phyloP scores from a whole-genome alignment of 192 early-diverging fungal genomes.

The Oehlia diaphana region DNA sequence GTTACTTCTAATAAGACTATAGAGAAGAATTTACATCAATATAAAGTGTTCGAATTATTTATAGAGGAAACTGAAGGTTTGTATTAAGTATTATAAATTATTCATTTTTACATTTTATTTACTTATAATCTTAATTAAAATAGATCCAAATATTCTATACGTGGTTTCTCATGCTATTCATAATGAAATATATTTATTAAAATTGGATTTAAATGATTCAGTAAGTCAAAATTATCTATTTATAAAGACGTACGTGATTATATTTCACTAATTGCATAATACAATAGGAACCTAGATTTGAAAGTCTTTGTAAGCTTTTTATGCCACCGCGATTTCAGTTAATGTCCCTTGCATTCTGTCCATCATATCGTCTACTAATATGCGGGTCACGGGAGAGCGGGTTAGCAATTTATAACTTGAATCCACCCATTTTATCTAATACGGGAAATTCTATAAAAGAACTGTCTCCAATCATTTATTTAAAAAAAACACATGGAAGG shows the following conservation, averaged over 20 bases:
- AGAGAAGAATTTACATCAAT: conserved; percentile 38
- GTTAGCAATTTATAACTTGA: conserved; percentile 35
- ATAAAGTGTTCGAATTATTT: conserved; percentile 48
- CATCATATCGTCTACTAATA: conserved; percentile 33
- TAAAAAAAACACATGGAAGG: conserved; percentile 45
- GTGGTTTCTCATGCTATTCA: conserved; percentile 40
- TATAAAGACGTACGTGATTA: too few relatives aligned
- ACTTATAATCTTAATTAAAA: not conserved
- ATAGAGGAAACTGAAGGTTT: conserved; percentile 32
- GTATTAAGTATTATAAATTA: not conserved
- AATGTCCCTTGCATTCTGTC: conserved; percentile 31
- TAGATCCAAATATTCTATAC: conserved; percentile 34
- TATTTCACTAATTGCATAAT: not conserved
- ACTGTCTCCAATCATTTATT: conserved; percentile 37
- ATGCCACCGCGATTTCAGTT: conserved; percentile 34
- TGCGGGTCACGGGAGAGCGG: conserved; percentile 47
- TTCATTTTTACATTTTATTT: not conserved
- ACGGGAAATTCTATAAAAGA: not conserved
- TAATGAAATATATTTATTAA: conserved; percentile 35
- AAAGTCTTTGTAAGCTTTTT: conserved; percentile 31
- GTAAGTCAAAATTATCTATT: not conserved
- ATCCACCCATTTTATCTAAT: not conserved
- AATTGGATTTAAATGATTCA: conserved; percentile 32
- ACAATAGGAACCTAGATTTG: conserved; percentile 29
- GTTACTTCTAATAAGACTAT: conserved; percentile 31